Evolutionary conservation across 345 rosid species (phyloP).

Genomic region (Moricandia arvensis): DNA sequence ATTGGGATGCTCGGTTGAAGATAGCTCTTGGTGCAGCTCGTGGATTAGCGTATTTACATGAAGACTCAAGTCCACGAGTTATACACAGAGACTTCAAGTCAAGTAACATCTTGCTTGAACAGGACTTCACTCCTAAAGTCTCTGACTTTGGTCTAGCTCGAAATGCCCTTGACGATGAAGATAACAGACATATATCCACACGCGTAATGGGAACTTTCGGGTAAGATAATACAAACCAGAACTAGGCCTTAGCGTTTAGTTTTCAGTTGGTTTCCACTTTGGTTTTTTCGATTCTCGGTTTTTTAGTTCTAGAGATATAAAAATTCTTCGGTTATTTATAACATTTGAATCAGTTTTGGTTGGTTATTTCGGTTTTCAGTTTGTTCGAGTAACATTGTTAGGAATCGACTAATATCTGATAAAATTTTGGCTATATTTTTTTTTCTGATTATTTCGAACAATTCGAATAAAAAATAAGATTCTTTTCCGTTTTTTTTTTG

Average conservation of each 20-base stretch:
- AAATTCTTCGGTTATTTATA: too few species aligned
- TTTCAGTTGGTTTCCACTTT: background rate
- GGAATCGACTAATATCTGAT: too few species aligned
- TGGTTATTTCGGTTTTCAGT: background rate
- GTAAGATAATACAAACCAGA: conserved; percentile 36
- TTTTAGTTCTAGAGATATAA: too few species aligned
- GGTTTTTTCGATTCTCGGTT: too few species aligned
- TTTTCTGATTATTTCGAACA: too few species aligned
- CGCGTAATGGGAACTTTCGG: conserved; percentile 99
- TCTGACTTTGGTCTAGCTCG: conserved; percentile 96
- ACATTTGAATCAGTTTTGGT: too few species aligned
- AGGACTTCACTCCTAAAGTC: conserved; percentile 89
- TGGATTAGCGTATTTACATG: conserved; percentile 78
- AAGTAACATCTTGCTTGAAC: conserved; percentile 89
- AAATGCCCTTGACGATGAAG: conserved; percentile 79
- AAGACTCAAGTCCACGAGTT: conserved; percentile 92
- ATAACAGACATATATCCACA: conserved; percentile 79
- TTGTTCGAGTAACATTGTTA: background rate
- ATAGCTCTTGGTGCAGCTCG: conserved; percentile 50
- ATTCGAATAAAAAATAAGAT: background rate
- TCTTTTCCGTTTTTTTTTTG: background rate
- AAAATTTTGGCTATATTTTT: too few species aligned
- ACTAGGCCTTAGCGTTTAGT: background rate
- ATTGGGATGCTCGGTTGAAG: conserved; percentile 87
- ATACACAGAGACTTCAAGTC: conserved; percentile 96